These are phyloP conservation scores for Mycosphaerella arachidis DNA, from an alignment of 2,329 filamentous ascomycete genomes.

Conservation along the genomic window DNA sequence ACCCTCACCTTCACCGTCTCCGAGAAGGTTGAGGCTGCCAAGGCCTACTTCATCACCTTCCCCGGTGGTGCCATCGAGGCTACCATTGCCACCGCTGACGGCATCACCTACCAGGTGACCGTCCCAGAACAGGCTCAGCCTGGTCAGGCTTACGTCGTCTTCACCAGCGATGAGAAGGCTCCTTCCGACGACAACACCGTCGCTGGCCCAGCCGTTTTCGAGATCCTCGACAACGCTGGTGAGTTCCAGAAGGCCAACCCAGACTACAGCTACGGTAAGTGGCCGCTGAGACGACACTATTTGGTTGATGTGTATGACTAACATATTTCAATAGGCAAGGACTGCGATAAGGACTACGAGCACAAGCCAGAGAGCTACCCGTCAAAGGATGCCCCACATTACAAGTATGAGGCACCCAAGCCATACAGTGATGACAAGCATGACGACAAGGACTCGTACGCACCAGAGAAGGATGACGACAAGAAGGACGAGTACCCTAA, in stretches of 20 bases:
- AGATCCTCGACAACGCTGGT: slow-evolving; percentile 16
- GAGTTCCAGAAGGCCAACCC: not conserved
- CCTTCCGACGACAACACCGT: slow-evolving; percentile 28
- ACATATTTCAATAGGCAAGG: too few relatives aligned
- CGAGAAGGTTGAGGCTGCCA: slow-evolving; percentile 14
- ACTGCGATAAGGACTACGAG: not conserved
- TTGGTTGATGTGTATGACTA: too few relatives aligned
- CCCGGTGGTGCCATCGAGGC: slow-evolving; percentile 22
- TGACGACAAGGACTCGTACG: not conserved
- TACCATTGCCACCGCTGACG: slow-evolving; percentile 18
- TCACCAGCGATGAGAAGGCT: slow-evolving; percentile 15
- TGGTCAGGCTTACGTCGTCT: slow-evolving; percentile 28
- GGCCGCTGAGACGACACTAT: too few relatives aligned
- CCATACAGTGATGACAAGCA: not conserved
- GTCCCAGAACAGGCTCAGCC: slow-evolving; percentile 18
- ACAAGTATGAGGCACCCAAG: not conserved
- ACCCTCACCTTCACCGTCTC: slow-evolving; percentile 22
- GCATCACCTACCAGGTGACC: slow-evolving; percentile 8
- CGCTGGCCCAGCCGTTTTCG: slow-evolving; percentile 29
- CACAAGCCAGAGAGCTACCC: not conserved
- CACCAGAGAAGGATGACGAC: not conserved
- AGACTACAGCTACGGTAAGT: not conserved
- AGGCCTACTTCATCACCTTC: slow-evolving; percentile 25
- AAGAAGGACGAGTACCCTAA: too few relatives aligned
- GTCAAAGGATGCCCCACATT: not conserved